Evolutionary conservation across 2,329 filamentous ascomycete genomes (phyloP).

Genomic region (Aspergillus bombycis): DNA sequence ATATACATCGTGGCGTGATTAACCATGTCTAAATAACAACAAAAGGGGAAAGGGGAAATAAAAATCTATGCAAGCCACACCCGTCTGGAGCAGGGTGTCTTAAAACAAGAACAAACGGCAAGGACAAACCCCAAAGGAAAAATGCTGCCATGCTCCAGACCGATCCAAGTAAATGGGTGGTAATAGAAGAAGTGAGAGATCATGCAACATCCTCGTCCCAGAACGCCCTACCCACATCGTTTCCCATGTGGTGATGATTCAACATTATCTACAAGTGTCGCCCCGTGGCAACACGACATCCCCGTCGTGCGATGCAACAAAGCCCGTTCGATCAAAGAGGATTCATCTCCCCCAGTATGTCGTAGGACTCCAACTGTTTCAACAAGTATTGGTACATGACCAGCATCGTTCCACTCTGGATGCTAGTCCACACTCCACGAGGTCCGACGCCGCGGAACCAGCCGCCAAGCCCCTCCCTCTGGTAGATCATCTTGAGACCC

Average conservation of each 20-base stretch:
- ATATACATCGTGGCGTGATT: constrained; percentile 4
- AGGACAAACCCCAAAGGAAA: constrained; percentile 1
- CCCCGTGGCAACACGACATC: not conserved
- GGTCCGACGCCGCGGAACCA: constrained; percentile 96
- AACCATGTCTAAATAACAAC: constrained; percentile 12
- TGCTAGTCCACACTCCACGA: constrained; percentile 92
- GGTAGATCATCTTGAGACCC: constrained; percentile 85
- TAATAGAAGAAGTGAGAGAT: constrained; percentile 16
- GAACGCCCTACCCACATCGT: constrained; percentile 28
- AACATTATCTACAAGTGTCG: constrained; percentile 14
- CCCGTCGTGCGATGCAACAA: not conserved
- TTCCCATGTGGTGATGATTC: constrained; percentile 14
- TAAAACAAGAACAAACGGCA: constrained; percentile 9
- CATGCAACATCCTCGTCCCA: constrained; percentile 17
- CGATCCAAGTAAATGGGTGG: constrained; percentile 10
- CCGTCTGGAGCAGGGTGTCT: constrained; percentile 9
- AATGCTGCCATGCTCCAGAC: constrained; percentile 13
- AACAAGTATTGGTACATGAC: constrained; percentile 90
- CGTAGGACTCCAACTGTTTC: constrained; percentile 69
- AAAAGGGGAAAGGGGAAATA: not conserved
- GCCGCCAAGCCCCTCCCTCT: constrained; percentile 81
- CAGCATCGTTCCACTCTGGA: constrained; percentile 95
- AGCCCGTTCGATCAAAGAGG: constrained; percentile 18
- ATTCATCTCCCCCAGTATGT: constrained; percentile 26
- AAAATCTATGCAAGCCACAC: constrained; percentile 16